phyloP scores from a whole-genome alignment of 83 land plant genomes.

The Thuja plicata region DNA sequence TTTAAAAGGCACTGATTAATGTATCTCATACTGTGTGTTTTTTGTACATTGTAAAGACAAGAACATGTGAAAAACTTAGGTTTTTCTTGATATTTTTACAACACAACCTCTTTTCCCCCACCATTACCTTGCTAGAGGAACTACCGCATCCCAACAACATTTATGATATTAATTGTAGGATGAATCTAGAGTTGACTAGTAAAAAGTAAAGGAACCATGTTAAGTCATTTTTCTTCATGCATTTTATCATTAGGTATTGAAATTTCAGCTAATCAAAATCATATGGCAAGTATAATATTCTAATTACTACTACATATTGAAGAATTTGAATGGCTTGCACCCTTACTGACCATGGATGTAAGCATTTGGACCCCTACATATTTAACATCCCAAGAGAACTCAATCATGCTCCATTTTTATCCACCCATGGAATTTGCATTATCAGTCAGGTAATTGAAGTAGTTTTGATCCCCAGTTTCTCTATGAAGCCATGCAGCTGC shows the following conservation, averaged over 20 bases:
- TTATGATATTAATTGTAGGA: background rate
- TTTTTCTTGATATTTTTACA: conserved; percentile 30
- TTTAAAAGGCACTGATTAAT: background rate
- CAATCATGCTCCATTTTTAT: too few species aligned
- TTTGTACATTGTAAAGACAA: conserved; percentile 40
- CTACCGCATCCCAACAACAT: conserved; percentile 4
- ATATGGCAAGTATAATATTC: background rate
- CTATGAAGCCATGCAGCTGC: conserved; percentile 78
- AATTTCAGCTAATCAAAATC: conserved; percentile 14
- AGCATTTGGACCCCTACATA: conserved; percentile 67
- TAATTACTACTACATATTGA: too few species aligned
- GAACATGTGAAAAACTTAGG: conserved; percentile 46
- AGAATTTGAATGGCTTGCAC: background rate
- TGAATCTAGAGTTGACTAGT: background rate
- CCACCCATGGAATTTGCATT: too few species aligned
- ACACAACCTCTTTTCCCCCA: background rate
- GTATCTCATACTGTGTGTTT: conserved; percentile 25
- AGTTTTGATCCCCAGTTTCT: conserved; percentile 53
- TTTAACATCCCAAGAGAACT: too few species aligned
- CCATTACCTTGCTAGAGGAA: conserved; percentile 34
- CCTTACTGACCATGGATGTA: conserved; percentile 44
- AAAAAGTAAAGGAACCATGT: background rate
- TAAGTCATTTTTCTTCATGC: conserved; percentile 15
- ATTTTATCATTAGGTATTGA: conserved; percentile 11
- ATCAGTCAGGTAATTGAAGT: conserved; percentile 39